Evolutionary conservation across 2,329 filamentous ascomycete species (phyloP).

Genomic region (Myriosclerotinia scirpicola): DNA sequence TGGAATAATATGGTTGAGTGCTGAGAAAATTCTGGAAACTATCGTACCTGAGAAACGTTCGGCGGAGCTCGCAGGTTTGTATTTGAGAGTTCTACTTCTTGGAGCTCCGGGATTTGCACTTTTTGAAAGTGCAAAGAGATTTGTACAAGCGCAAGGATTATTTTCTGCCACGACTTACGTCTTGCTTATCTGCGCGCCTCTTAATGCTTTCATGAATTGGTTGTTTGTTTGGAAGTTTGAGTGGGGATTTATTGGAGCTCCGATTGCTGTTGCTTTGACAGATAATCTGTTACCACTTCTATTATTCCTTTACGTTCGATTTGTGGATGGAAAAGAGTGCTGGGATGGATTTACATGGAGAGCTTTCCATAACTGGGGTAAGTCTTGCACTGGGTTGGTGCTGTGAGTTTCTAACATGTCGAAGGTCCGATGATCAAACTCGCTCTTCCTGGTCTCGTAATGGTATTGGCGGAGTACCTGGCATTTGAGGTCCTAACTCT

Average conservation of each 20-base stretch:
- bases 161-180: conserved; percentile 81
- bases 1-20: conserved; percentile 67
- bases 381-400: conserved; percentile 11
- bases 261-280: conserved; percentile 72
- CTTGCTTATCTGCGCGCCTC: conserved; percentile 70
- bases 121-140: conserved; percentile 77
- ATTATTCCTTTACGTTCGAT: conserved; percentile 72
- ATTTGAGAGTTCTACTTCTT: conserved; percentile 67
- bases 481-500: conserved; percentile 91
- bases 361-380: conserved; percentile 69
- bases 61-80: conserved; percentile 69
- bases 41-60: conserved; percentile 73
- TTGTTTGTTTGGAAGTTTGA: conserved; percentile 71
- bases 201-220: conserved; percentile 78
- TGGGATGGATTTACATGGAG: conserved; percentile 77
- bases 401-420: conserved; percentile 23
- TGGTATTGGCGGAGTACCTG: conserved; percentile 92
- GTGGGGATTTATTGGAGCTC: conserved; percentile 75
- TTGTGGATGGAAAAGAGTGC: conserved; percentile 70
- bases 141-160: conserved; percentile 77
- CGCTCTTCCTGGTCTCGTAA: conserved; percentile 83
- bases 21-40: conserved; percentile 60
- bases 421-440: conserved; percentile 76
- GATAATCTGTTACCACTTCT: conserved; percentile 72
- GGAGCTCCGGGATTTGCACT: conserved; percentile 74